Percentiles rank a stretch among this genome's conserved stretches.
These are phyloP conservation scores for Cyberlindnera sargentensis DNA, from an alignment of 805 yeast genomes.

Conservation along the genomic window DNA sequence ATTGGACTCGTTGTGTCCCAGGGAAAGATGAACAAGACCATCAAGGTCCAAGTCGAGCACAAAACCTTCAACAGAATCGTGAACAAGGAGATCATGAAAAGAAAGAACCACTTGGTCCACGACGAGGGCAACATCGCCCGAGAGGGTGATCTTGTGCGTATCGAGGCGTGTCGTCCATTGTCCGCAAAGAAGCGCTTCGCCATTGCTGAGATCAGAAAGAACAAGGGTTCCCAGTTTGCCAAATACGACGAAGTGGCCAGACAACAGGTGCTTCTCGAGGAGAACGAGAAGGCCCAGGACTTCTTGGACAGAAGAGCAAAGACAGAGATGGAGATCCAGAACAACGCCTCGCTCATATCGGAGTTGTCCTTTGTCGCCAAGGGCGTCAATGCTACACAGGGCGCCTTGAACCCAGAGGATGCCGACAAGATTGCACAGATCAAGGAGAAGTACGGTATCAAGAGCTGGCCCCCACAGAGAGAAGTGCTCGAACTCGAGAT, in stretches of 20 bases:
- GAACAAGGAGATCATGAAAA: slow-evolving; percentile 67
- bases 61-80: slow-evolving; percentile 64
- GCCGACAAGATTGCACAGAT: slow-evolving; percentile 31
- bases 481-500: slow-evolving; percentile 35
- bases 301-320: slow-evolving; percentile 45
- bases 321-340: slow-evolving; percentile 23
- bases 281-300: slow-evolving; percentile 44
- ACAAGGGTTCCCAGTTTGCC: slow-evolving; percentile 89
- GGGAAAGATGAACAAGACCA: slow-evolving; percentile 94
- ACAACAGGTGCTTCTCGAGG: slow-evolving; percentile 59
- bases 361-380: slow-evolving; percentile 26
- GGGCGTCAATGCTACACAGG: slow-evolving; percentile 20
- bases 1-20: slow-evolving; percentile 91
- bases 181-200: slow-evolving; percentile 82
- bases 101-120: slow-evolving; percentile 85
- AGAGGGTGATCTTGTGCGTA: slow-evolving; percentile 93
- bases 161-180: slow-evolving; percentile 81
- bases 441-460: slow-evolving; percentile 39
- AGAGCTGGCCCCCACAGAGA: slow-evolving; percentile 39
- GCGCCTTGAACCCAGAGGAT: slow-evolving; percentile 28
- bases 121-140: slow-evolving; percentile 88
- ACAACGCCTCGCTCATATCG: slow-evolving; percentile 24
- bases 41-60: slow-evolving; percentile 82
- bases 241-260: slow-evolving; percentile 70
- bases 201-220: slow-evolving; percentile 82